Base-by-base conservation (phyloP, 108 stramenopile genomes). In the Stephanodiscus triporus region DNA sequence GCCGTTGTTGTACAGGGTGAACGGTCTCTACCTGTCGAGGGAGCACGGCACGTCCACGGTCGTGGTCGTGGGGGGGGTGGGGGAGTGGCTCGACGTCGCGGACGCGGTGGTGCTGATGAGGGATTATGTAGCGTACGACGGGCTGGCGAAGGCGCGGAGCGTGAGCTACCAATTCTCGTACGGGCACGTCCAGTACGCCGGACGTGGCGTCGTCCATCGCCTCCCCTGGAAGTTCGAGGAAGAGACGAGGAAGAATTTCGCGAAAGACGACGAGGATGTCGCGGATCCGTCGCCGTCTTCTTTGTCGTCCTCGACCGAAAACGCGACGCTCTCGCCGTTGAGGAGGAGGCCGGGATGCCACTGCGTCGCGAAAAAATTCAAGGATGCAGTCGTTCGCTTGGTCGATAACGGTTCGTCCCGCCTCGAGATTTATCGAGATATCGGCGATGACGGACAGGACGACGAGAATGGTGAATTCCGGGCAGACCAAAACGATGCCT, bases 1-100 rank as follows among this genome's bases (percentile, higher is more conserved):
- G 16, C 97, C 97, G 2, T 77, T 98, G n/a, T 70, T 98, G 55
- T 93, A 95, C 68, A 81, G 93, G 17, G 95, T 95, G 11, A 91
- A 92, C 80, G 93, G 93, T 0, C 63, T 96, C 42, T 92, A 81
- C 66, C 62, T 87, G 9, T 62, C 84, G 14, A 81, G 70, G 59
- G 74, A 83, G 55, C 85, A 82, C 45, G 86, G 89, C 8, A 86
- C 97, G 5, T 97, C 96, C 0, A 95, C 94, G 4, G 80, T 98
- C 26, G 87, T 98, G 16, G 97, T 98, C 4, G 93, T 98, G n/a
- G 97, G 97, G n/a, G 97, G 97, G 22, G 94, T 93, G 34, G 97
- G 97, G 2, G 97, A 98, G 72, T 98, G 94, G 91, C 81, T 98
- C 20, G 97, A 98, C 61, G 96, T 97, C 22, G 92, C 97, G 3